Evolutionary conservation across 2,329 filamentous ascomycete genomes (phyloP).

Genomic region (Colletotrichum lupini): DNA sequence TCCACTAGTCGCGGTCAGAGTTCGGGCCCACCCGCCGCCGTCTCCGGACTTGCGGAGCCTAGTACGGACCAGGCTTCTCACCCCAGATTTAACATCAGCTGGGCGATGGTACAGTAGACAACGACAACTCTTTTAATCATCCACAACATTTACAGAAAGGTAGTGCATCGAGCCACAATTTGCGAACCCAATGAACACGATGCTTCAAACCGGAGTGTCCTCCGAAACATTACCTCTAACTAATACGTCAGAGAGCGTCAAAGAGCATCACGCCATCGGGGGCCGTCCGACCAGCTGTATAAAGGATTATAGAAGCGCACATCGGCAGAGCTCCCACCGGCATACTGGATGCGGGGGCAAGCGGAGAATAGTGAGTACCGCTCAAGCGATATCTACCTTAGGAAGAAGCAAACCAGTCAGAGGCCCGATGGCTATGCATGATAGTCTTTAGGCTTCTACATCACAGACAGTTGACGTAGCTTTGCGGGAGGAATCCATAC

Average conservation of each 20-base stretch:
- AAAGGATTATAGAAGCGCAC: not conserved
- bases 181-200: not conserved
- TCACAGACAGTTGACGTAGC: not conserved
- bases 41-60: not conserved
- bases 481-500: too few species aligned
- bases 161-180: not conserved
- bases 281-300: slow-evolving; percentile 36
- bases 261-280: not conserved
- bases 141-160: not conserved
- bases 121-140: not conserved
- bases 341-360: slow-evolving; percentile 1
- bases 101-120: not conserved
- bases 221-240: not conserved
- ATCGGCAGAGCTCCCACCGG: not conserved
- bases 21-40: not conserved
- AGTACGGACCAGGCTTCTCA: too few species aligned
- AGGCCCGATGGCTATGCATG: not conserved
- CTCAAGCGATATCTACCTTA: not conserved
- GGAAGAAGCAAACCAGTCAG: not conserved
- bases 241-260: not conserved
- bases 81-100: not conserved
- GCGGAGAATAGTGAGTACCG: not conserved
- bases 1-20: not conserved
- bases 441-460: not conserved
- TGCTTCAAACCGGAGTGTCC: not conserved